phyloP scores from a whole-genome alignment of 768 basidiomycete species.

The Naganishia onofrii region DNA sequence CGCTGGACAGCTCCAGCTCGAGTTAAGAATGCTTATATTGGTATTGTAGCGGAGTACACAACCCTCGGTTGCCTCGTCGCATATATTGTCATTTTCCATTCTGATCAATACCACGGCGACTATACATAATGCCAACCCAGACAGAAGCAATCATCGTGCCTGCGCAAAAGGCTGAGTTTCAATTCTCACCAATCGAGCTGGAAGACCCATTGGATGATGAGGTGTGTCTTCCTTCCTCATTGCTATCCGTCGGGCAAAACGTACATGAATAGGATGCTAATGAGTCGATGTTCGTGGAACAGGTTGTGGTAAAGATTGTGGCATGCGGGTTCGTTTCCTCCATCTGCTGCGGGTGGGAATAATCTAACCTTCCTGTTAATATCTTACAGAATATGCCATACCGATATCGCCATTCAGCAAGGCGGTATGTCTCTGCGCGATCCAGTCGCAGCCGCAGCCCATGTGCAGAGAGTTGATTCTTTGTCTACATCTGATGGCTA shows the following conservation, averaged over 20 bases:
- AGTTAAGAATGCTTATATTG: no score
- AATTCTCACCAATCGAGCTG: background rate
- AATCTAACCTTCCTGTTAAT: background rate
- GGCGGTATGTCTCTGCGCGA: slow-evolving; percentile 3
- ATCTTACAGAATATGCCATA: slow-evolving; percentile 18
- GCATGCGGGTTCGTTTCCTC: slow-evolving; percentile 21
- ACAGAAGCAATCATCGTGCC: slow-evolving; percentile 17
- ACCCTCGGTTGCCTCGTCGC: no score
- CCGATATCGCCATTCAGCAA: slow-evolving; percentile 26
- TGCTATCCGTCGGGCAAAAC: background rate
- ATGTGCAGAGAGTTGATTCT: background rate
- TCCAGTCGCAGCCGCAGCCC: background rate
- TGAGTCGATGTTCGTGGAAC: no score
- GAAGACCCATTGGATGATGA: slow-evolving; percentile 5
- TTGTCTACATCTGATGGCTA: background rate
- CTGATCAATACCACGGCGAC: background rate
- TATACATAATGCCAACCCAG: background rate
- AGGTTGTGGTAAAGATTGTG: slow-evolving; percentile 17
- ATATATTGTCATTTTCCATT: background rate
- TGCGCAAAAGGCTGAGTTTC: background rate
- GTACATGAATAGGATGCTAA: background rate
- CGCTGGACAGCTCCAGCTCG: no score
- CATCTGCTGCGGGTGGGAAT: no score
- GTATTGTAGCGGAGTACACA: no score
- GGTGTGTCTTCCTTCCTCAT: background rate